Base-by-base conservation (phyloP, 192 early-diverging fungal species). In the Polychytrium aggregatum region DNA sequence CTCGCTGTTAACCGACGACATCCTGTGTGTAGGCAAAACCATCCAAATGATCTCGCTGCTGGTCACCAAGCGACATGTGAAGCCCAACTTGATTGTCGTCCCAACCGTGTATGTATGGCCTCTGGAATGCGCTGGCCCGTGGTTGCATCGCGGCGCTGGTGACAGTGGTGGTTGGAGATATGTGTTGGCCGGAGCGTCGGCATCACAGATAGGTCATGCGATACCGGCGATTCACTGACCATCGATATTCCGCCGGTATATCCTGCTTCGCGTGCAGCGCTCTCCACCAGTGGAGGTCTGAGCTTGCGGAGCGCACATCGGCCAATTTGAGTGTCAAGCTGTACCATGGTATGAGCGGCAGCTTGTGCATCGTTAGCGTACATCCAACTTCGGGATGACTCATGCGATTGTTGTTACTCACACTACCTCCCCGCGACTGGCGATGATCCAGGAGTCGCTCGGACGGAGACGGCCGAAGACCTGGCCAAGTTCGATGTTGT, bases 1-100 rank as follows among this genome's bases (percentile, higher is more conserved):
- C n/a, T n/a, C n/a, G n/a, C n/a, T n/a, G n/a, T n/a, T n/a, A n/a
- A n/a, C n/a, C n/a, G n/a, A n/a, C n/a, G n/a, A n/a, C n/a, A n/a
- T n/a, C n/a, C n/a, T n/a, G n/a, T n/a, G n/a, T n/a, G n/a, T n/a
- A n/a, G n/a, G 88, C 41, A 96, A 96, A 63, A 96, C 92, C 2
- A 85, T 96, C 53, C 88, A 93, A 57, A 85, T 84, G 39, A 90
- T 96, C 24, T 78, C 82, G 7, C 67, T 96, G 18, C 48, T 96
- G 21, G 65, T 63, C 7, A 62, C 68, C 29, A 80, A 82, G 42
- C 69, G 67, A 2, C 58, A 59, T 11, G 64, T 68, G 13, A 71
- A 72, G 20, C 85, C 86, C 7, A 95, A 82, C 44, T 64, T 95
- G 53, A 84, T 95, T 33, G 48, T 95, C 11, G 84, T 82, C 8